Evolutionary conservation across 805 yeast genomes (phyloP), one percentile per base, ranked within the genome.

Genomic region (Schwanniomyces yamadae): DNA sequence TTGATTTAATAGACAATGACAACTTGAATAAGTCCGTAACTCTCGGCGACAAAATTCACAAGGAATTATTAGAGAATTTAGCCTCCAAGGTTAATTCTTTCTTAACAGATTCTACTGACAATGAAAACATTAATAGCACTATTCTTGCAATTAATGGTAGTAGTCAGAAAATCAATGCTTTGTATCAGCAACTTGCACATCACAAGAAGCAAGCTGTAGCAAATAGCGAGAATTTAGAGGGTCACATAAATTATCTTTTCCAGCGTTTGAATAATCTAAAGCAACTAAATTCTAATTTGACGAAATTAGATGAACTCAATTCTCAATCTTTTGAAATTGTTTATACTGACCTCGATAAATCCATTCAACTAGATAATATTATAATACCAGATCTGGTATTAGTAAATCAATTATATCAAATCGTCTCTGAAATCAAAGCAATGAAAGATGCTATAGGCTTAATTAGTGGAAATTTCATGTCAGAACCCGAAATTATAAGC

Each of bases 371-470:
- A 20, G 71, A 66, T 31, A 65, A 64, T n/a, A 39, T 68, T 14
- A 53, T 65, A 4, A 53, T 61, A 6, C 63, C 71, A 4, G 73
- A 68, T 36, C 66, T 60, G 57, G 57, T 58, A 5, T 42, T 65
- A 23, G 66, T 73, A 36, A 71, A 75, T 38, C 95, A 86, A 54
- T 54, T 83, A 10, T 82, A 84, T 51, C 74, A 74, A 14, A 61
- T 82, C 1, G 76, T 77, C 0, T 73, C 89, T 13, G 81, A 77
- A 25, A 85, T 84, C 34, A 70, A 73, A 41, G 85, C 95, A 1
- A 71, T 81, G n/a, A 74, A 75, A 20, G 96, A 90, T 52, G 68
- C 90, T 0, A 50, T 75, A 9, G 69, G 74, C 38, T 69, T 78
- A 8, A 63, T 89, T 7, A 74, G 77, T 4, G 76, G 79, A 14